Evolutionary conservation across 345 rosid species (phyloP).

Genomic region (Pseudoturritis turrita): DNA sequence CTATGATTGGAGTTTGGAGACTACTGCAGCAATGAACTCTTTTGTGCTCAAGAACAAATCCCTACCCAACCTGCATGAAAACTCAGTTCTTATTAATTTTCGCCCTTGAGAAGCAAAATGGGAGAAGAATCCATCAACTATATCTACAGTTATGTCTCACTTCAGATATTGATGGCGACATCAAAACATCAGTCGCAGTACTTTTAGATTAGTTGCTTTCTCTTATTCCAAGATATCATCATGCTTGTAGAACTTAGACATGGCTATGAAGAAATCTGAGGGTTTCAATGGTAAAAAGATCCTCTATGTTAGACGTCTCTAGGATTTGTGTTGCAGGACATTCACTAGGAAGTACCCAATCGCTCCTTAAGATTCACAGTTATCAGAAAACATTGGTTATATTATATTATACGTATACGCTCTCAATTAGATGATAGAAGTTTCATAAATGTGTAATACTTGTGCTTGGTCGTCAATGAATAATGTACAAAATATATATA

Average conservation of each 20-base stretch:
- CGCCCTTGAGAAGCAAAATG: too few species aligned
- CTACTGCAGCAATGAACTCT: too few species aligned
- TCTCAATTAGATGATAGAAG: background rate
- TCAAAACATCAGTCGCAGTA: background rate
- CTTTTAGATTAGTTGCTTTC: constrained; percentile 12
- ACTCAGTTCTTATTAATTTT: too few species aligned
- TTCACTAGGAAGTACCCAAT: background rate
- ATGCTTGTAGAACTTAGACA: background rate
- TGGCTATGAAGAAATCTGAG: background rate
- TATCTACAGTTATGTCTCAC: constrained; percentile 29
- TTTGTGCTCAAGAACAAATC: too few species aligned
- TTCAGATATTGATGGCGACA: constrained; percentile 16
- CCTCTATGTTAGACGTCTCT: too few species aligned
- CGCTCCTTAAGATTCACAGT: background rate
- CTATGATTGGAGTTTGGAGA: too few species aligned
- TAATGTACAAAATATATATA: background rate
- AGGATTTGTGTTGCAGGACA: background rate
- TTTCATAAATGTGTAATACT: background rate
- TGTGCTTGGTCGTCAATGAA: background rate
- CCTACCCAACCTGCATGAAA: too few species aligned
- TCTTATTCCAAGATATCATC: background rate
- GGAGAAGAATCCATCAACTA: too few species aligned
- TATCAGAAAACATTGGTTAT: background rate
- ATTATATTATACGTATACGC: too few species aligned
- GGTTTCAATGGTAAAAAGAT: background rate